Conservation (phyloP, 177 flowering plant species). For the Vitis hybrid region DNA sequence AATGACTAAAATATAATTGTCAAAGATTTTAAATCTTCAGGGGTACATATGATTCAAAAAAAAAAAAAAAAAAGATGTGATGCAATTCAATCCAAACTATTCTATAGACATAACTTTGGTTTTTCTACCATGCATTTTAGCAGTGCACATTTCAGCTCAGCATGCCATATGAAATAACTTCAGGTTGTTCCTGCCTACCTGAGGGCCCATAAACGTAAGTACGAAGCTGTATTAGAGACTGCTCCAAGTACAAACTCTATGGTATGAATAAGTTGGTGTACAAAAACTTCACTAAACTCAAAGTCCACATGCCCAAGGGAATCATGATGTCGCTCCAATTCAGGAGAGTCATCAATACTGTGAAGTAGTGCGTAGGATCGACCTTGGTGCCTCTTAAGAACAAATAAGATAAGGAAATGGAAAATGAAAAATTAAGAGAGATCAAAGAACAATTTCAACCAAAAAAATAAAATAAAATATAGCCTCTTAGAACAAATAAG, state of each 20-base stretch:
- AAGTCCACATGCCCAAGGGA: slow-evolving; percentile 71
- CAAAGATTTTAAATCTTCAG: too few relatives aligned
- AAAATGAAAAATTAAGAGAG: not conserved
- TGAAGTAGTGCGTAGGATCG: slow-evolving; percentile 64
- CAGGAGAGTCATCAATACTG: slow-evolving; percentile 54
- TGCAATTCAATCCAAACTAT: not conserved
- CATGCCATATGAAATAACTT: not conserved
- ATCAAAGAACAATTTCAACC: not conserved
- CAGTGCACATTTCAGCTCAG: not conserved
- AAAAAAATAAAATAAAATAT: too few relatives aligned
- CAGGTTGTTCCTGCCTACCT: slow-evolving; percentile 49
- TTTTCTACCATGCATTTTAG: not conserved
- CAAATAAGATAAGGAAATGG: slow-evolving; percentile 6
- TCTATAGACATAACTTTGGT: not conserved
- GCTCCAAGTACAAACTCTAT: slow-evolving; percentile 96
- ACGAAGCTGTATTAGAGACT: slow-evolving; percentile 96
- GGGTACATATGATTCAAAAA: too few relatives aligned
- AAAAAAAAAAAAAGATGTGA: too few relatives aligned
- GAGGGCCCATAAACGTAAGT: slow-evolving; percentile 93
- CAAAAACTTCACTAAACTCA: slow-evolving; percentile 86
- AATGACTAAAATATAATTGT: too few relatives aligned
- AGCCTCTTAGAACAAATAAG: not conserved
- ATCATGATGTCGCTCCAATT: slow-evolving; percentile 41
- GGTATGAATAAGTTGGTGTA: slow-evolving; percentile 90
- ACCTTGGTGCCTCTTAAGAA: slow-evolving; percentile 71